Conservation (phyloP, 768 basidiomycete genomes). For the Suillus brevipes region DNA sequence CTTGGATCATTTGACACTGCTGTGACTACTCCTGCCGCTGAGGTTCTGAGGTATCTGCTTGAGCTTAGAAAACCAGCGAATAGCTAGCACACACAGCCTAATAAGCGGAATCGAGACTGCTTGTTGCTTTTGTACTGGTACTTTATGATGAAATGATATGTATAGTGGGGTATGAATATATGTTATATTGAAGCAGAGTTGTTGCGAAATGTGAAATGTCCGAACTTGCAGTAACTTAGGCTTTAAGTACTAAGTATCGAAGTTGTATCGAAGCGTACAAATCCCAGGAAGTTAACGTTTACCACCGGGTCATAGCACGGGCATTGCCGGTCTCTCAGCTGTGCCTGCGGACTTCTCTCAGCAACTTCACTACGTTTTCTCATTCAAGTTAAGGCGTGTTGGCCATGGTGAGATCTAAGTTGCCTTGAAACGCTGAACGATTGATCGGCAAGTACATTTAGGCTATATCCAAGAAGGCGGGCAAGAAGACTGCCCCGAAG, state of each 20-base stretch:
- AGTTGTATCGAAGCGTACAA: background rate
- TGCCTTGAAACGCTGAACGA: background rate
- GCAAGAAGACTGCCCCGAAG: conserved; percentile 71
- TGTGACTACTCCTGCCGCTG: conserved; percentile 49
- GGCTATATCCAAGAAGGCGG: conserved; percentile 90
- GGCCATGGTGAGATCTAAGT: conserved; percentile 5
- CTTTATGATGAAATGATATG: background rate
- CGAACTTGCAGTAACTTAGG: background rate
- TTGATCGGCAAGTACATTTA: conserved; percentile 29
- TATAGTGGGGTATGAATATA: background rate
- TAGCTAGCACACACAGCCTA: background rate
- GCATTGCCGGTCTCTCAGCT: background rate
- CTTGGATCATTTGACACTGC: conserved; percentile 35
- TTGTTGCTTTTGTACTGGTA: background rate
- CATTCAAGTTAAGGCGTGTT: background rate
- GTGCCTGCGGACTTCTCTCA: conserved; percentile 7
- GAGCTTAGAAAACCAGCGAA: conserved; percentile 14
- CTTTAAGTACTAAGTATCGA: too few relatives aligned
- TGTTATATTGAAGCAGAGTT: background rate
- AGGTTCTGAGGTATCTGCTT: conserved; percentile 47
- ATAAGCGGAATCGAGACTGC: background rate
- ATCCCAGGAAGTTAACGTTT: background rate
- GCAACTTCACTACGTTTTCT: conserved; percentile 1
- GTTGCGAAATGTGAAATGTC: background rate
- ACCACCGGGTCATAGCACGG: background rate